Conservation (phyloP, 495 filamentous ascomycete species). For the Penicillium bovifimosum region DNA sequence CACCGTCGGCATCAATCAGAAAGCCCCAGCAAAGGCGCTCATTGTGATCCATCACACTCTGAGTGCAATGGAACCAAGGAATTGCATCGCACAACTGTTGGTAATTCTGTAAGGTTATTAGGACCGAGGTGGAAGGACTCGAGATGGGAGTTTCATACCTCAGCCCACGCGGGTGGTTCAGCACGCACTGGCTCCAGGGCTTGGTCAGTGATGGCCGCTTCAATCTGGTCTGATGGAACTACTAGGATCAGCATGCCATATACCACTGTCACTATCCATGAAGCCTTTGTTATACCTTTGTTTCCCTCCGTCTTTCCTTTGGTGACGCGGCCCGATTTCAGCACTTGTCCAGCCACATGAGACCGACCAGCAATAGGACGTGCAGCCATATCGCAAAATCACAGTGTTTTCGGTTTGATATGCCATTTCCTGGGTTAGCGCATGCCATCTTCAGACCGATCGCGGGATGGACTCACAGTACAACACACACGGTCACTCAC, state of each 20-base stretch:
- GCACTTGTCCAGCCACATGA: neutral
- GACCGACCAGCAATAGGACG: neutral
- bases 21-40: constrained; percentile 49
- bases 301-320: neutral
- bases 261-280: neutral
- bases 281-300: neutral
- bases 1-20: constrained; percentile 55
- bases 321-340: neutral
- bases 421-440: too few relatives aligned
- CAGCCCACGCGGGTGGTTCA: constrained; percentile 52
- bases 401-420: too few relatives aligned
- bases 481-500: too few relatives aligned
- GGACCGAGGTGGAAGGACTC: neutral
- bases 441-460: too few relatives aligned
- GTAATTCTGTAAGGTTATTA: constrained; percentile 35
- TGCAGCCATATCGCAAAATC: neutral
- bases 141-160: constrained; percentile 26
- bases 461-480: too few relatives aligned
- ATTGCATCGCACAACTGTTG: constrained; percentile 62
- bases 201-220: neutral
- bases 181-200: constrained; percentile 23
- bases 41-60: constrained; percentile 53
- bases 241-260: neutral
- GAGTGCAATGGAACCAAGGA: constrained; percentile 57
- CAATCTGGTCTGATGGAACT: neutral